Evolutionary conservation across 169 alveolate genomes (phyloP).

Genomic region (Plasmodium falciparum): DNA sequence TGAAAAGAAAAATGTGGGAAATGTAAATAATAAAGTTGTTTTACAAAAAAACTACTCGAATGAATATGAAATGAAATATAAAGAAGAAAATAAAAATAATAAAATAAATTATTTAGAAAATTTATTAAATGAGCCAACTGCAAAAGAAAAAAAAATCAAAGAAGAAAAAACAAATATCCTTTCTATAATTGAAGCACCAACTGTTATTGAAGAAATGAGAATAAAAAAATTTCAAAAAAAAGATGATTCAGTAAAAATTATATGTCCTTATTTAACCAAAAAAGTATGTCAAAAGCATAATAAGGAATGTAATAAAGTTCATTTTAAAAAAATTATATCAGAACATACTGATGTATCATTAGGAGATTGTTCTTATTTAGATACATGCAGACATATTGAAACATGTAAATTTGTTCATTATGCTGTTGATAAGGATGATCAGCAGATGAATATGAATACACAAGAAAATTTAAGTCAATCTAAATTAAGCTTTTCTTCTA

Average conservation of each 20-base stretch:
- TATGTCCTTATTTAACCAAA: constrained; percentile 82
- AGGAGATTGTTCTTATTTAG: constrained; percentile 96
- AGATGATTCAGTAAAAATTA: constrained; percentile 78
- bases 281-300: constrained; percentile 79
- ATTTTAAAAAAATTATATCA: constrained; percentile 79
- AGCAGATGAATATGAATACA: constrained; percentile 23
- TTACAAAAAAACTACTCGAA: not conserved
- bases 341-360: constrained; percentile 81
- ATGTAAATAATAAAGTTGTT: not conserved
- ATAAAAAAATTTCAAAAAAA: constrained; percentile 78
- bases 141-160: constrained; percentile 74
- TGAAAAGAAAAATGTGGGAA: constrained; percentile 29
- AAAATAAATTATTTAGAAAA: constrained; percentile 59
- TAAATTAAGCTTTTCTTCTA: constrained; percentile 7
- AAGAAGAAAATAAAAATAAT: constrained; percentile 25
- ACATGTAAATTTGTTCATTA: constrained; percentile 94
- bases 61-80: constrained; percentile 17
- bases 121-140: constrained; percentile 62
- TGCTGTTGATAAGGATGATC: constrained; percentile 88
- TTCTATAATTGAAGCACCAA: constrained; percentile 77
- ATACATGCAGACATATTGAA: constrained; percentile 94
- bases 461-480: constrained; percentile 33
- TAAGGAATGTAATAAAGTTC: constrained; percentile 79
- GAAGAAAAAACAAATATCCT: constrained; percentile 74
- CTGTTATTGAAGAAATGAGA: constrained; percentile 79